Base-by-base conservation (phyloP, 164 flowering plant genomes). In the Akebia trifoliata region DNA sequence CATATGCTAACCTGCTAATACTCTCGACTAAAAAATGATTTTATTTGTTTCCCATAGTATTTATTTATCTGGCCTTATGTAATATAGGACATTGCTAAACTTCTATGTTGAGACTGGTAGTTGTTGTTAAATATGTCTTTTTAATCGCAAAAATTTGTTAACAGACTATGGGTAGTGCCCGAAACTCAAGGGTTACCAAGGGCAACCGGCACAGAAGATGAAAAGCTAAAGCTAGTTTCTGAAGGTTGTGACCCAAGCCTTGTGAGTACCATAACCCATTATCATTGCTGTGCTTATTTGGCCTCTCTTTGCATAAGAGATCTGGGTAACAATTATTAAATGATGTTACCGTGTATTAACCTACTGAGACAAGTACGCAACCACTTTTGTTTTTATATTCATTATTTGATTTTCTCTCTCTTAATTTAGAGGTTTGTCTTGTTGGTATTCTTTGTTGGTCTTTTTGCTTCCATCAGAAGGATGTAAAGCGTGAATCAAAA, bases 151-250 rank as follows among this genome's bases (percentile, higher is more conserved):
- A 40, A 5, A n/a, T 56, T 30, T 26, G 22, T 53, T 43, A 12
- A 8, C 63, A 93, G 99, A 69, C 78, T 86, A 89, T 87, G 90
- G 94, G 52, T 76, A 34, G 76, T 76, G 28, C 96, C 99, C 55
- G 96, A 87, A 74, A 76, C 74, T 14, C 81, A 76, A 69, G 85
- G 59, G 30, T 36, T 83, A 52, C 48, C 78, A 21, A 73, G 74
- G 65, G 68, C 71, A 53, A 66, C 71, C 42, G 60, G 68, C 20
- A 18, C 47, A 34, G 79, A 72, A 60, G 82, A 78, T 47, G 84
- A 77, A 35, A 80, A 74, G 62, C 67, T 76, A 53, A 78, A 78
- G 59, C 69, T 87, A 59, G 72, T 84, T 60, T 74, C 88, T 21
- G 93, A 85, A 56, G 93, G 82, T 12, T 86, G 95, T 64, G 72